Conservation (phyloP, 1,284 basidiomycete genomes). For the Ustilago nuda region DNA sequence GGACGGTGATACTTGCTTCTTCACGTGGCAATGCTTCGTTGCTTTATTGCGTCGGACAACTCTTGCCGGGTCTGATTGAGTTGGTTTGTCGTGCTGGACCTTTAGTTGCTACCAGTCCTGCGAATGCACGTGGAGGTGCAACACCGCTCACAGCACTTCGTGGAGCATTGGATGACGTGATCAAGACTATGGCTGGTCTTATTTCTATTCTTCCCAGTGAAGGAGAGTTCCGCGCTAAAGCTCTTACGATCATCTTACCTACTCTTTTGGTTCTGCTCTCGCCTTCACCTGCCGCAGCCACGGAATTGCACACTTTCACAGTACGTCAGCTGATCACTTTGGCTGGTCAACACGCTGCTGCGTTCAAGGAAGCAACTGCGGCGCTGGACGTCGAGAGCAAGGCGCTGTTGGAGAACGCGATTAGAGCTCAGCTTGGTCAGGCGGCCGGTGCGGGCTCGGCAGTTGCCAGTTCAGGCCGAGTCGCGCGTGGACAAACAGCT, state of each 20-base stretch:
- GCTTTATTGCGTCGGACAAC: conserved; percentile 78
- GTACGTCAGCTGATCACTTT: conserved; percentile 81
- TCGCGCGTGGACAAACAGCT: not conserved
- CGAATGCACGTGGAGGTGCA: not conserved
- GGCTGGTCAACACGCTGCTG: conserved; percentile 79
- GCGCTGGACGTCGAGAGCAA: conserved; percentile 76
- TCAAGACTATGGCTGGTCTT: conserved; percentile 82
- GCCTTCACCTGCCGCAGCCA: conserved; percentile 62
- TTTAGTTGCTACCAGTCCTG: conserved; percentile 12
- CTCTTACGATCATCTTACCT: conserved; percentile 82
- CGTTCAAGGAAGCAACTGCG: conserved; percentile 87
- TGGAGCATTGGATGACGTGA: conserved; percentile 78
- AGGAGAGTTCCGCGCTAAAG: conserved; percentile 71
- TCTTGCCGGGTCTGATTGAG: conserved; percentile 83
- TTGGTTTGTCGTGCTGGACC: conserved; percentile 76
- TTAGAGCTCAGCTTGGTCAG: conserved; percentile 69
- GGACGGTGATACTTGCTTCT: conserved; percentile 75
- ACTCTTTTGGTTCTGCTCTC: conserved; percentile 80
- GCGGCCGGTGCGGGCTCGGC: not conserved
- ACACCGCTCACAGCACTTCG: conserved; percentile 71
- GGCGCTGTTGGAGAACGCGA: conserved; percentile 80
- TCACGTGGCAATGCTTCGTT: conserved; percentile 76
- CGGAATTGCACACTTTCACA: conserved; percentile 75
- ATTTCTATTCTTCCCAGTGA: conserved; percentile 24
- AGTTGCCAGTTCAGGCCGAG: not conserved